phyloP scores from a whole-genome alignment of 495 filamentous ascomycete species.

The Penicillium pulvis region DNA sequence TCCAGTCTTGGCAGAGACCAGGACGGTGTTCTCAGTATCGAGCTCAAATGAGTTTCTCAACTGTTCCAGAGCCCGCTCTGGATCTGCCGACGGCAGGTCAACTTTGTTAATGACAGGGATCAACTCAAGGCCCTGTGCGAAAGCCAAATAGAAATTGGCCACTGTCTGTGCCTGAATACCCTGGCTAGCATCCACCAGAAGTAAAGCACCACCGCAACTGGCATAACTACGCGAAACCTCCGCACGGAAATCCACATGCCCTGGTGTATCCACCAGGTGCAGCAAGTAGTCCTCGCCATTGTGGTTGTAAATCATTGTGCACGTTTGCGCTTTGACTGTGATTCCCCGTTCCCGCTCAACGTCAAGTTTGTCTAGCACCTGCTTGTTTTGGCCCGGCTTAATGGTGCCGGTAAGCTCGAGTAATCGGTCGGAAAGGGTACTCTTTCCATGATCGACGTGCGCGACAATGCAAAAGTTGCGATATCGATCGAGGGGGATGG shows the following conservation, averaged over 20 bases:
- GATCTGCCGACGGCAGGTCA: constrained; percentile 85
- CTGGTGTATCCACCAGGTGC: constrained; percentile 94
- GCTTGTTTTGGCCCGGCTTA: constrained; percentile 82
- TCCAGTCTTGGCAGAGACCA: constrained; percentile 93
- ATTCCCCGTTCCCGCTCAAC: constrained; percentile 95
- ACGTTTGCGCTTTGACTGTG: constrained; percentile 98
- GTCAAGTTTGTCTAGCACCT: constrained; percentile 95
- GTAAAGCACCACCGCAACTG: constrained; percentile 87
- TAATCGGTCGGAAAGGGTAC: constrained; percentile 86
- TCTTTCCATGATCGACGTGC: constrained; percentile 98
- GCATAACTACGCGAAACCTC: constrained; percentile 95
- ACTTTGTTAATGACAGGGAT: constrained; percentile 97
- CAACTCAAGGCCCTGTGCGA: constrained; percentile 82
- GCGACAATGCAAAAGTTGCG: constrained; percentile 98
- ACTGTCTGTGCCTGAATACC: constrained; percentile 94
- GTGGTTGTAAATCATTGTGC: constrained; percentile 92
- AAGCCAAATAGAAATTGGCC: constrained; percentile 96
- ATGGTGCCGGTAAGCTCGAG: constrained; percentile 97
- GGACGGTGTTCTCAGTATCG: constrained; percentile 75
- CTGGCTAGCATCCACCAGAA: constrained; percentile 92
- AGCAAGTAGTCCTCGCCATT: constrained; percentile 86
- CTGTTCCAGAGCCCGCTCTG: constrained; percentile 81
- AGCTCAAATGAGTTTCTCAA: constrained; percentile 84
- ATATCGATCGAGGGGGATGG: constrained; percentile 87
- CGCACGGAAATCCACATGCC: constrained; percentile 96